Conservation (phyloP, 1,284 basidiomycete species). For the Leccinum subatratum region DNA sequence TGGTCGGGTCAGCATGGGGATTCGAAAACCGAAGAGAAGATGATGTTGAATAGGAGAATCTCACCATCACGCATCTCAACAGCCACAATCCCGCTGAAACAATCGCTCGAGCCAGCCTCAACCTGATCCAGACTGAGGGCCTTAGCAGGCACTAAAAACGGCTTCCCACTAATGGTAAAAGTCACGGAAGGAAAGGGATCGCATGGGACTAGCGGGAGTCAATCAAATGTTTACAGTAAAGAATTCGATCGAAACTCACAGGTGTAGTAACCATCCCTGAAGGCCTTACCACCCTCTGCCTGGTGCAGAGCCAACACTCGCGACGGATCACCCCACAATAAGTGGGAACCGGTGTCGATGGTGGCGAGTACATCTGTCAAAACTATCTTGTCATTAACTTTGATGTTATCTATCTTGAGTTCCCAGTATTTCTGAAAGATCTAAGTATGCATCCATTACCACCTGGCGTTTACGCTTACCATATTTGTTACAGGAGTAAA, state of each 20-base stretch:
- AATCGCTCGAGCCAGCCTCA: background rate
- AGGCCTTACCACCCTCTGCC: background rate
- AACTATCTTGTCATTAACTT: background rate
- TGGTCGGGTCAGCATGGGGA: background rate
- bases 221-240: background rate
- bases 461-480: background rate
- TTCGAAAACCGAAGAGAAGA: background rate
- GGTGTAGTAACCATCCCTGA: background rate
- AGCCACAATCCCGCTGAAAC: background rate
- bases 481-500: background rate
- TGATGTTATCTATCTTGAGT: background rate
- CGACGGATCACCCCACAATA: background rate
- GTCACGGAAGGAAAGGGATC: background rate
- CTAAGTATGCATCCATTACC: background rate
- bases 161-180: background rate
- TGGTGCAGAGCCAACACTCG: background rate
- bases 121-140: background rate
- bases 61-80: background rate
- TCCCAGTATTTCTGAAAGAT: background rate
- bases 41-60: background rate
- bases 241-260: background rate
- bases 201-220: background rate
- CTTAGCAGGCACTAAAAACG: background rate
- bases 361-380: background rate
- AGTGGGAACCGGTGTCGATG: background rate